phyloP scores from a whole-genome alignment of 2,329 filamentous ascomycete species.

The Aspergillus versicolor region DNA sequence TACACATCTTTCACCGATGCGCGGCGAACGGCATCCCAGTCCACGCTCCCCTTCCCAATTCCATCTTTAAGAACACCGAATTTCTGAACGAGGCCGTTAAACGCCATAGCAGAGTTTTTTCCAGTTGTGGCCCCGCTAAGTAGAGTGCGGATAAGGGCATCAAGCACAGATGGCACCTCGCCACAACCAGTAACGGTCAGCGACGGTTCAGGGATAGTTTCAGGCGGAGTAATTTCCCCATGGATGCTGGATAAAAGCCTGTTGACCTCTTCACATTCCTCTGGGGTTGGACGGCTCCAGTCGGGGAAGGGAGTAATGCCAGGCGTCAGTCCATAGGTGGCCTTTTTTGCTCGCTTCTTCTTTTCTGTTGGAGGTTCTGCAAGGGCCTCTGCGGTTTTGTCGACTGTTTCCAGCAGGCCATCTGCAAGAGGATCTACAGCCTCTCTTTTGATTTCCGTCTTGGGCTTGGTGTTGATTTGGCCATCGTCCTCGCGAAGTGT shows the following conservation, averaged over 20 bases:
- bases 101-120: conserved; percentile 63
- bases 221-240: conserved; percentile 63
- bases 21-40: conserved; percentile 70
- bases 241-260: conserved; percentile 65
- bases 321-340: conserved; percentile 54
- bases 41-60: conserved; percentile 67
- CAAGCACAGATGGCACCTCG: conserved; percentile 64
- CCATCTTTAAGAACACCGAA: conserved; percentile 65
- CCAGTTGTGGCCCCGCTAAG: conserved; percentile 62
- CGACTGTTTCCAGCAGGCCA: conserved; percentile 18
- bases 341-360: conserved; percentile 16
- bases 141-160: conserved; percentile 62
- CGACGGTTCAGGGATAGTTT: conserved; percentile 68
- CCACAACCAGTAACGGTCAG: conserved; percentile 69
- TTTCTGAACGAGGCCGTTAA: conserved; percentile 62
- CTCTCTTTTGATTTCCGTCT: conserved; percentile 16
- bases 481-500: background rate
- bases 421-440: conserved; percentile 4
- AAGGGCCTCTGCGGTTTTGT: conserved; percentile 18
- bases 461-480: background rate
- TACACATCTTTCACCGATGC: conserved; percentile 62
- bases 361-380: background rate
- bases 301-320: conserved; percentile 66
- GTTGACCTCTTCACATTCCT: conserved; percentile 69
- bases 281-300: conserved; percentile 62